Base-by-base conservation (phyloP, 768 basidiomycete species). In the Pleurotus tuber-regium region DNA sequence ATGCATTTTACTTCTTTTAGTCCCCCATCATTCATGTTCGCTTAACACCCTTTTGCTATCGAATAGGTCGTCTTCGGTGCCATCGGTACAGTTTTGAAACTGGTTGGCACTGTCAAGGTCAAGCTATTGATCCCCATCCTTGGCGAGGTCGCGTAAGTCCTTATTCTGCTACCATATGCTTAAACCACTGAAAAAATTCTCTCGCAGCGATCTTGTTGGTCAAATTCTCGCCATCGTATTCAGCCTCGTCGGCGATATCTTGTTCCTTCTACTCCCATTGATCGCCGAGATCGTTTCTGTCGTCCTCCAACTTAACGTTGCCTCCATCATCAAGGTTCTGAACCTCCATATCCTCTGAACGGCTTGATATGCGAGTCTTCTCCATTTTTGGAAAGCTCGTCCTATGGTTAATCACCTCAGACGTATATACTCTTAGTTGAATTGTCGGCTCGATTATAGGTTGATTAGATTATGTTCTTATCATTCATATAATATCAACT, bases 21-120 rank as follows among this genome's bases (percentile, higher is more conserved):
- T n/a, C 30, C 6, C 48, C 10, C 12, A 28, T 4, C 8, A 11
- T 10, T 26, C 24, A 23, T 6, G 7, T 29, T 19, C 19, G 43
- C n/a, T n/a, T n/a, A n/a, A n/a, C n/a, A n/a, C n/a, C n/a, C n/a
- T n/a, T n/a, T n/a, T n/a, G n/a, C n/a, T n/a, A n/a, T n/a, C 26
- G 14, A 33, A 52, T n/a, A 65, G 63, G 49, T 64, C 18, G 39
- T 66, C 35, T 46, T 59, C 51, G 39, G 46, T 16, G 43, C 59
- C 19, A 43, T 66, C 12, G 43, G 10, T 12, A 33, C 52, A 5
- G 56, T 64, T 19, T 11, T 52, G 12, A 30, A 16, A 3, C 36
- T 57, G 21, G 57, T 59, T 8, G 52, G 28, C 2, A 41, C 10
- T 18, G 41, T 55, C 10, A 50, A 59, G 8, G 29, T 28, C 28